Conservation (phyloP, 2,329 filamentous ascomycete genomes). For the Paracoccidioides brasiliensis region DNA sequence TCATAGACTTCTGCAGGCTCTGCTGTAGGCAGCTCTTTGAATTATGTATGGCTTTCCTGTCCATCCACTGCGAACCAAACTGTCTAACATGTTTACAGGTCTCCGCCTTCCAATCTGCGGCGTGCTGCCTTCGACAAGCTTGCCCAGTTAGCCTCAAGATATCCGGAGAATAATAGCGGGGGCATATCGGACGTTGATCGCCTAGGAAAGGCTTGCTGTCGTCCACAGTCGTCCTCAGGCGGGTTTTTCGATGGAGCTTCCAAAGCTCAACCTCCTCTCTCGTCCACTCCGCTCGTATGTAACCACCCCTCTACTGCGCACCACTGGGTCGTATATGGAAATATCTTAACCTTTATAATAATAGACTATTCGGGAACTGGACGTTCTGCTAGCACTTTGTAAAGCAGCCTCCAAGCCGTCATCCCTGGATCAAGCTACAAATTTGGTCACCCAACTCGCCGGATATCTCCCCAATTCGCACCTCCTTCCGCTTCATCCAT, state of each 20-base stretch:
- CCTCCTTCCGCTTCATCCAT: constrained; percentile 61
- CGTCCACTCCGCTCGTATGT: constrained; percentile 29
- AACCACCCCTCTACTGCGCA: not conserved
- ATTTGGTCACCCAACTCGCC: constrained; percentile 63
- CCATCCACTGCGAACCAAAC: not conserved
- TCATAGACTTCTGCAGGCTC: not conserved
- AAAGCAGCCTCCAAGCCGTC: constrained; percentile 70
- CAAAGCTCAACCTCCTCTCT: constrained; percentile 24
- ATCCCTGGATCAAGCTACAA: constrained; percentile 58
- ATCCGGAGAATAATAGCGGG: constrained; percentile 15
- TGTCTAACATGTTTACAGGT: constrained; percentile 8
- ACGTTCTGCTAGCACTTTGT: constrained; percentile 81
- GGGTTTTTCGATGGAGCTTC: constrained; percentile 25
- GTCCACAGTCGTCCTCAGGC: constrained; percentile 14
- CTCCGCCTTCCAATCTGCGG: constrained; percentile 7
- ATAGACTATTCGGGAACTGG: constrained; percentile 77
- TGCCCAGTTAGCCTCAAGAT: constrained; percentile 28
- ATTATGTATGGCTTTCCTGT: constrained; percentile 11
- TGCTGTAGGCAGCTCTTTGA: constrained; percentile 14
- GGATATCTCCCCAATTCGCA: constrained; percentile 81
- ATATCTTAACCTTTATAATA: constrained; percentile 1
- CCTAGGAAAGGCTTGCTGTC: constrained; percentile 21
- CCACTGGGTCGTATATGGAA: not conserved
- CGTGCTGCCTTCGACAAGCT: constrained; percentile 33
- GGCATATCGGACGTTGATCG: constrained; percentile 24